Evolutionary conservation across 2,329 filamentous ascomycete species (phyloP).

Genomic region (Fusarium zealandicum): DNA sequence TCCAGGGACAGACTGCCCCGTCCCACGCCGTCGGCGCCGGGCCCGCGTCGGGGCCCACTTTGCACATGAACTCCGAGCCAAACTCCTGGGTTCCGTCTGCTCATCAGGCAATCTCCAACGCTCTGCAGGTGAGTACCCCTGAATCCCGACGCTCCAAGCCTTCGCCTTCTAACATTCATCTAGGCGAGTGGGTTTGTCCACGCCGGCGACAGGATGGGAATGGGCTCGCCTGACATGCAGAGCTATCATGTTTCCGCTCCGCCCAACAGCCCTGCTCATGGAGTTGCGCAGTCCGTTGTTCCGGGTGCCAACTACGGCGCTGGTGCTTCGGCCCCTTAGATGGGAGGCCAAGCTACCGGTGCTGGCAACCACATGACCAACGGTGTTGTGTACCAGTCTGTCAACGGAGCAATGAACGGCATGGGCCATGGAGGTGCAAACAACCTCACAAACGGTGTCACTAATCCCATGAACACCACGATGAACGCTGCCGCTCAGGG

Average conservation of each 20-base stretch:
- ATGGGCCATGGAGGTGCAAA: neutral
- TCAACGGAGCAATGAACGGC: neutral
- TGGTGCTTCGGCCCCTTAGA: constrained; percentile 33
- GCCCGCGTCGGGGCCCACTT: neutral
- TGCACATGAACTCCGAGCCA: constrained; percentile 6
- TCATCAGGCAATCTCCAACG: constrained; percentile 34
- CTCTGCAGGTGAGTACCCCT: constrained; percentile 25
- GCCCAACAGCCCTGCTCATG: constrained; percentile 23
- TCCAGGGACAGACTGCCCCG: constrained; percentile 5
- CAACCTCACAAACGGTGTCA: neutral
- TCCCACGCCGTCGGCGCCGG: neutral
- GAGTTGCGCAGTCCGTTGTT: neutral
- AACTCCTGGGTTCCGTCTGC: constrained; percentile 38
- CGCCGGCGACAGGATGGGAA: neutral
- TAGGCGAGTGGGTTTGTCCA: constrained; percentile 22
- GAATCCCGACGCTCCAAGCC: neutral
- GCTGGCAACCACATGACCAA: neutral
- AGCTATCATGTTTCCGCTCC: constrained; percentile 10
- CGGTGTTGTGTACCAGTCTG: neutral
- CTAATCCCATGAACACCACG: neutral
- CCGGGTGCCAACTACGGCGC: neutral
- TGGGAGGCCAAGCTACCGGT: constrained; percentile 30
- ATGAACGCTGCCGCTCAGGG: neutral
- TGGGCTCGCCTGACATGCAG: too few relatives aligned
- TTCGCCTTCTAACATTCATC: neutral